Percentiles rank a stretch among this genome's conserved stretches.
Conservation (phyloP, 78 protist genomes). For the Pelomyxa schiedti region DNA sequence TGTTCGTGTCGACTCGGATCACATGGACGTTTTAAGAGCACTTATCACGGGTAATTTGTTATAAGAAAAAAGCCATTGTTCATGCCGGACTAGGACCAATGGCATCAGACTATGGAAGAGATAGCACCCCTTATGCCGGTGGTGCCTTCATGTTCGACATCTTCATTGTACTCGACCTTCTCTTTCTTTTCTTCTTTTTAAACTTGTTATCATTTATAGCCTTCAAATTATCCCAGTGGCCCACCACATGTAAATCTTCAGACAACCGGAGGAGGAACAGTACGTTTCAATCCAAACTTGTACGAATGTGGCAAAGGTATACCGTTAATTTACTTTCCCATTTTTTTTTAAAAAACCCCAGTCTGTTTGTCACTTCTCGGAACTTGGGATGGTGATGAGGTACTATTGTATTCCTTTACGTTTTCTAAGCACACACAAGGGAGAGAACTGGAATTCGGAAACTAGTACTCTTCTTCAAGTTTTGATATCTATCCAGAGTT, state of each 20-base stretch:
- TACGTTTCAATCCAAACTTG: slow-evolving; percentile 61
- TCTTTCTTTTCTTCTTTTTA: too few species aligned
- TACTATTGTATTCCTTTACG: too few species aligned
- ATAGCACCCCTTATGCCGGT: slow-evolving; percentile 10
- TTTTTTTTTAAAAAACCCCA: too few species aligned
- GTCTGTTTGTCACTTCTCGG: slow-evolving; percentile 16
- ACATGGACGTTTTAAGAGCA: slow-evolving; percentile 27
- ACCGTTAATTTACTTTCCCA: too few species aligned
- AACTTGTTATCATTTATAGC: too few species aligned
- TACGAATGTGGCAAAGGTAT: slow-evolving; percentile 45
- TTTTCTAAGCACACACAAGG: too few species aligned
- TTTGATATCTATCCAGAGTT: slow-evolving; percentile 35
- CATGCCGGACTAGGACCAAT: too few species aligned
- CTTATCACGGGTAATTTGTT: too few species aligned
- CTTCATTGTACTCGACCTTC: too few species aligned
- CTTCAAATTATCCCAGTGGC: slow-evolving; percentile 11
- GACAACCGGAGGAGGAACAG: slow-evolving; percentile 38
- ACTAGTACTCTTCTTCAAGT: slow-evolving; percentile 31
- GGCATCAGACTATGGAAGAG: slow-evolving; percentile 1
- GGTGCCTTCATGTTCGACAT: slow-evolving; percentile 12
- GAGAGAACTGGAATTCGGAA: slow-evolving; percentile 16
- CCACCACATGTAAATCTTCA: slow-evolving; percentile 22
- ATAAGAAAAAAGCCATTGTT: too few species aligned
- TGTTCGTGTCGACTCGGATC: slow-evolving; percentile 36
- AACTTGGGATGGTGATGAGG: slow-evolving; percentile 16